Percentiles rank a stretch among this genome's conserved stretches.
phyloP scores from a whole-genome alignment of 805 yeast genomes.

The Pichia heedii region DNA sequence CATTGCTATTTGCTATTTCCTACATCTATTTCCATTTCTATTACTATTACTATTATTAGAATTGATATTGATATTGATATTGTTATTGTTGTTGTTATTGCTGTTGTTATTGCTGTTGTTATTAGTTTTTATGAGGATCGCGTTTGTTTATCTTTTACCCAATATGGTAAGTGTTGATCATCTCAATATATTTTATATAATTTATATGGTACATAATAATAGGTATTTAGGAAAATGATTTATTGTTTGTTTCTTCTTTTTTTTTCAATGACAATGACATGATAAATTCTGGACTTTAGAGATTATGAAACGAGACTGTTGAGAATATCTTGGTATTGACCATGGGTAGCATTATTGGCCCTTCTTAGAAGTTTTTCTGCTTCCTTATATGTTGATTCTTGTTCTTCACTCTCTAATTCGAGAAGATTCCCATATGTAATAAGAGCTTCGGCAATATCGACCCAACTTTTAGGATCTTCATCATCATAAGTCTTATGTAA shows the following conservation, averaged over 20 bases:
- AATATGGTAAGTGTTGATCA: no score
- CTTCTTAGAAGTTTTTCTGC: slow-evolving; percentile 62
- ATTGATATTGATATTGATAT: background rate
- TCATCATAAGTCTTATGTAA: slow-evolving; percentile 53
- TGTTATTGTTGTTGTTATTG: background rate
- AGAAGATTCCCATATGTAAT: slow-evolving; percentile 70
- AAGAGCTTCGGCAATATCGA: slow-evolving; percentile 75
- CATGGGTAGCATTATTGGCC: slow-evolving; percentile 77
- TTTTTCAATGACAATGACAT: no score
- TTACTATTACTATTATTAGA: background rate
- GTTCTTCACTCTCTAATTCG: slow-evolving; percentile 57
- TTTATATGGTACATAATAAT: no score
- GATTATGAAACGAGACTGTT: slow-evolving; percentile 35
- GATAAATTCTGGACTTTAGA: no score
- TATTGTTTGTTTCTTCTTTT: no score
- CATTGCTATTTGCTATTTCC: no score
- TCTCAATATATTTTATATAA: no score
- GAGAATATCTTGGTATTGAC: slow-evolving; percentile 57
- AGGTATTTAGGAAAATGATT: no score
- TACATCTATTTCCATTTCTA: no score
- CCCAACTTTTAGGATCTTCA: slow-evolving; percentile 77
- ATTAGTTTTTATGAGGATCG: no score
- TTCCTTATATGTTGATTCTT: slow-evolving; percentile 51
- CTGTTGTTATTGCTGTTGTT: background rate
- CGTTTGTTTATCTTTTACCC: no score